Evolutionary conservation across 1,284 basidiomycete genomes (phyloP).

Genomic region (Boletus smithii): DNA sequence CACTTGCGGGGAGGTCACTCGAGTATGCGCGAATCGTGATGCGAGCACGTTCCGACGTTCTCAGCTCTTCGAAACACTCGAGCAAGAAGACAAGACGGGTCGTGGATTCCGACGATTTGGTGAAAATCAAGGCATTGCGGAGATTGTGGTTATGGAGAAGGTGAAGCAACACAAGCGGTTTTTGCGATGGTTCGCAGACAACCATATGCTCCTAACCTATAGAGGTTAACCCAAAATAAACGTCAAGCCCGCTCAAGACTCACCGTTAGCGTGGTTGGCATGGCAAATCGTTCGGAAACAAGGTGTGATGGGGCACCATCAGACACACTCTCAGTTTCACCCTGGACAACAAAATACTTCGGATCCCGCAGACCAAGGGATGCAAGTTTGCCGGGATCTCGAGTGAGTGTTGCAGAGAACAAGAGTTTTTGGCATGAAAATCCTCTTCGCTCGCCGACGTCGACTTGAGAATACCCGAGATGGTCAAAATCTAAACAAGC

Average conservation of each 20-base stretch:
- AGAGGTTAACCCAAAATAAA: neutral
- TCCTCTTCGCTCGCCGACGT: constrained; percentile 53
- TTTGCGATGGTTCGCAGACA: constrained; percentile 74
- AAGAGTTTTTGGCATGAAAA: constrained; percentile 90
- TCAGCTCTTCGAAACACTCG: constrained; percentile 72
- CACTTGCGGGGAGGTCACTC: constrained; percentile 74
- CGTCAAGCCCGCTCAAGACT: constrained; percentile 14
- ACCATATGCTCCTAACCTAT: constrained; percentile 78
- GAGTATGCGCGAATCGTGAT: constrained; percentile 74
- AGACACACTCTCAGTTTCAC: constrained; percentile 38
- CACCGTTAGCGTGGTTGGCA: constrained; percentile 76
- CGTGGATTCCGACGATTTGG: constrained; percentile 92
- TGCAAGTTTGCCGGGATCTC: constrained; percentile 89
- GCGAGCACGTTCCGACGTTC: constrained; percentile 24
- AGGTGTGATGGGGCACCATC: constrained; percentile 44
- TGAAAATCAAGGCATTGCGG: constrained; percentile 85
- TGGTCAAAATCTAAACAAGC: constrained; percentile 48
- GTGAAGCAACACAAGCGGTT: constrained; percentile 88
- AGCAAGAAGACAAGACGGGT: constrained; percentile 80
- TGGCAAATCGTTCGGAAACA: constrained; percentile 74
- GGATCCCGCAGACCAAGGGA: constrained; percentile 78
- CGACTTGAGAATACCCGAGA: constrained; percentile 41
- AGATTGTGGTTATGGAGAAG: constrained; percentile 67
- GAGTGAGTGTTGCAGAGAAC: constrained; percentile 94
- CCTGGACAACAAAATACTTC: constrained; percentile 86